Percentiles rank a stretch among this genome's conserved stretches.
Conservation (phyloP, 352 stramenopile species). For the Phytophthora ramorum region DNA sequence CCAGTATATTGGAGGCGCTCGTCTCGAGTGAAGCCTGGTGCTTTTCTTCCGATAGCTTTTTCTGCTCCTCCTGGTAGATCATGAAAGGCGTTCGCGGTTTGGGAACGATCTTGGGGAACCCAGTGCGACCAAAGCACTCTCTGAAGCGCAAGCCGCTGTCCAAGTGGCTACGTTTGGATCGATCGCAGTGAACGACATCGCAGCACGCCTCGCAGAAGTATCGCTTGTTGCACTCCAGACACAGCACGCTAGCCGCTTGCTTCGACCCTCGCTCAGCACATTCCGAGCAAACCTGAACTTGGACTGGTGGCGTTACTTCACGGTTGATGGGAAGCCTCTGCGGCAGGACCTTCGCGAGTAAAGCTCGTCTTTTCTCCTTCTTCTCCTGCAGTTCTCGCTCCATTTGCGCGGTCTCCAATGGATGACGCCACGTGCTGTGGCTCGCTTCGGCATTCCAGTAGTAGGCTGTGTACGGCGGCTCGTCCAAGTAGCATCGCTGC, state of each 20-base stretch:
- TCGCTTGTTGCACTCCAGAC: conserved; percentile 38
- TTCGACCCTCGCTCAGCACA: conserved; percentile 25
- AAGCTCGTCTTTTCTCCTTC: conserved; percentile 34
- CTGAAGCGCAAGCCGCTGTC: conserved; percentile 42
- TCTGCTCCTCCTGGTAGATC: conserved; percentile 35
- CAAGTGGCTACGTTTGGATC: conserved; percentile 40
- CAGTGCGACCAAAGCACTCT: conserved; percentile 41
- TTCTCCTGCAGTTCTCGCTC: conserved; percentile 45
- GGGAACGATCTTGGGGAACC: conserved; percentile 39
- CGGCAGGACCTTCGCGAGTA: conserved; percentile 49
- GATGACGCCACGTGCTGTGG: conserved; percentile 64
- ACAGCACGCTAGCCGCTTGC: conserved; percentile 38
- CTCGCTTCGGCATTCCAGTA: conserved; percentile 70
- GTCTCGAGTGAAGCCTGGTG: conserved; percentile 11
- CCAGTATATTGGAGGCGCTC: conserved; percentile 16
- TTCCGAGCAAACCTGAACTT: conserved; percentile 17
- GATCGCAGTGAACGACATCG: conserved; percentile 45
- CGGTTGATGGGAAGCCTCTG: conserved; percentile 57
- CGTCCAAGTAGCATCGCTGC: conserved; percentile 59
- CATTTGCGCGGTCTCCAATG: conserved; percentile 51
- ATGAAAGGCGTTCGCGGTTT: conserved; percentile 31
- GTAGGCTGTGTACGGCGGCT: conserved; percentile 68
- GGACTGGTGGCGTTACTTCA: conserved; percentile 9
- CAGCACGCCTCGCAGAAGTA: conserved; percentile 65
- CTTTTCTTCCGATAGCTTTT: conserved; percentile 16